phyloP scores from a whole-genome alignment of 768 basidiomycete species.

The Lactifluus piperatus region DNA sequence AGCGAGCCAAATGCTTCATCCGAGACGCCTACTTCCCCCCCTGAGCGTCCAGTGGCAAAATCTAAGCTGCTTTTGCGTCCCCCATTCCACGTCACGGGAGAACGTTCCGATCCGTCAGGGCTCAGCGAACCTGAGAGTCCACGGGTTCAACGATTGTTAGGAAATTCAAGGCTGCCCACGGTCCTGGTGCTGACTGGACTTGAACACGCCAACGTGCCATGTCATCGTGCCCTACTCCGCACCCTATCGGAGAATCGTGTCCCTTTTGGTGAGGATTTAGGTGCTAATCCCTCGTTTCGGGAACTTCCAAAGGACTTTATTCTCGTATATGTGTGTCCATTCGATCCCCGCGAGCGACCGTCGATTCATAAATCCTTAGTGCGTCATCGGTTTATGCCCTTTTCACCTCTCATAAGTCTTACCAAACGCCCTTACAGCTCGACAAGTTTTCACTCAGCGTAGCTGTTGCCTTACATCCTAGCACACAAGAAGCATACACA shows the following conservation, averaged over 20 bases:
- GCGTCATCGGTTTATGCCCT: slow-evolving; percentile 24
- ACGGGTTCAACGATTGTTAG: slow-evolving; percentile 2
- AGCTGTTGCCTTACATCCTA: slow-evolving; percentile 36
- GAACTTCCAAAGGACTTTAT: slow-evolving; percentile 62
- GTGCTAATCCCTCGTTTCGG: slow-evolving; percentile 31
- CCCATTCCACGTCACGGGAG: slow-evolving; percentile 31
- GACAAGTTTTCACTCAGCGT: slow-evolving; percentile 76
- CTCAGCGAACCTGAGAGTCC: background rate
- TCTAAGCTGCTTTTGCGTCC: background rate
- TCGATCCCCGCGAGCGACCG: slow-evolving; percentile 57
- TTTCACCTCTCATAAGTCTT: background rate
- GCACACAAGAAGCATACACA: slow-evolving; percentile 24
- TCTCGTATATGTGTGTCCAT: slow-evolving; percentile 61
- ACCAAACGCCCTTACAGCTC: slow-evolving; percentile 37
- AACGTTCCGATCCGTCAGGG: slow-evolving; percentile 18
- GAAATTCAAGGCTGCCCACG: slow-evolving; percentile 35
- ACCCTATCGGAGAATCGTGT: slow-evolving; percentile 46
- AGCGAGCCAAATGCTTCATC: slow-evolving; percentile 1
- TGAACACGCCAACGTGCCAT: slow-evolving; percentile 46
- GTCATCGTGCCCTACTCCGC: slow-evolving; percentile 49
- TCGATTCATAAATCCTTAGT: slow-evolving; percentile 58
- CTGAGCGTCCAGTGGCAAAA: slow-evolving; percentile 2
- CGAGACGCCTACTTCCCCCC: background rate
- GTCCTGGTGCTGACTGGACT: slow-evolving; percentile 64
- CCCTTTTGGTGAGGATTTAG: slow-evolving; percentile 33